These are phyloP conservation scores for Fraxinus quadrangulata DNA, from an alignment of 257 asterid species.

Conservation along the genomic window DNA sequence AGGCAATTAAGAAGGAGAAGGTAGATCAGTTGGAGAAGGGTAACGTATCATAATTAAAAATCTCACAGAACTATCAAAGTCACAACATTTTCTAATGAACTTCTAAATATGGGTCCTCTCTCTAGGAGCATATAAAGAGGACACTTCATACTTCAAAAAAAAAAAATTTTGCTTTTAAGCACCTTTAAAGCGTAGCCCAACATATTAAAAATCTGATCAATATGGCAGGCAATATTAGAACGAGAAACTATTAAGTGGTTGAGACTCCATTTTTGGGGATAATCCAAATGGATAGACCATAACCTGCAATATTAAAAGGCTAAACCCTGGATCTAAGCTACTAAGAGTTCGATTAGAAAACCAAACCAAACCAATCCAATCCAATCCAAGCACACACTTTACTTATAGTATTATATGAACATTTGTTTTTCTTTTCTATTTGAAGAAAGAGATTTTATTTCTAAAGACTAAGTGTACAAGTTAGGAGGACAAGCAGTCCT, in stretches of 20 bases:
- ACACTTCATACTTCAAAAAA: background rate
- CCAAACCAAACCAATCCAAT: background rate
- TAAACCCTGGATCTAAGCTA: background rate
- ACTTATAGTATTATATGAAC: background rate
- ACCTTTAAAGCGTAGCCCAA: background rate
- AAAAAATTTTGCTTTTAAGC: too few relatives aligned
- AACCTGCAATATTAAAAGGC: background rate
- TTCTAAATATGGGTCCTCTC: background rate
- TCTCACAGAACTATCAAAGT: background rate
- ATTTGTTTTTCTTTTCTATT: background rate
- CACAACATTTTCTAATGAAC: background rate
- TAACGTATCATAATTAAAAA: background rate
- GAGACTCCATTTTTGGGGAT: background rate
- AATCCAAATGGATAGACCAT: background rate
- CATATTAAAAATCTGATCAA: background rate
- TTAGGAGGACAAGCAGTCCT: background rate
- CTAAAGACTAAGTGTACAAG: background rate
- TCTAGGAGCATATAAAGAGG: background rate
- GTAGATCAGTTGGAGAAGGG: background rate
- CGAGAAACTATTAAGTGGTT: background rate
- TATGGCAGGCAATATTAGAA: background rate
- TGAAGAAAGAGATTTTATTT: background rate
- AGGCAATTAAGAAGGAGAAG: background rate
- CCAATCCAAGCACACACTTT: background rate
- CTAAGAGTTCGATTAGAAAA: background rate